Evolutionary conservation across 208 protist species (phyloP).

Genomic region (Leishmania guyanensis): DNA sequence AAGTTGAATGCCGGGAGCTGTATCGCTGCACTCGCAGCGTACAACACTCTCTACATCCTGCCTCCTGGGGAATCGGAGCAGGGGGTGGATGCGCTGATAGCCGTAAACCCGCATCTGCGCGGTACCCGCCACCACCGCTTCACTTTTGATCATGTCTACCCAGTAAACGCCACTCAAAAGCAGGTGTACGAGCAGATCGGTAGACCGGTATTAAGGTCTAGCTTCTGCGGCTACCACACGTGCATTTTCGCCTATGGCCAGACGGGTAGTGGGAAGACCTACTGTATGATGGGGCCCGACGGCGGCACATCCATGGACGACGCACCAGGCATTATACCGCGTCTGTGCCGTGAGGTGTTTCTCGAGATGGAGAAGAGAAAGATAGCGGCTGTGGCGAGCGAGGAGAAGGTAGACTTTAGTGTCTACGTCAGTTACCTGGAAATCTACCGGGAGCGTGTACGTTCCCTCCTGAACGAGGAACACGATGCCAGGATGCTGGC

Average conservation of each 20-base stretch:
- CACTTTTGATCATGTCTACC: constrained; percentile 82
- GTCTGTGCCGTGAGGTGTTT: constrained; percentile 80
- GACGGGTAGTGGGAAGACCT: constrained; percentile 90
- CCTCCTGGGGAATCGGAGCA: constrained; percentile 13
- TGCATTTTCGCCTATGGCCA: constrained; percentile 94
- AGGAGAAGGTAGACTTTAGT: constrained; percentile 51
- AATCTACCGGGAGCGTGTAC: constrained; percentile 91
- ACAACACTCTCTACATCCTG: constrained; percentile 55
- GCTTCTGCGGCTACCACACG: constrained; percentile 87
- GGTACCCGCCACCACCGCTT: constrained; percentile 46
- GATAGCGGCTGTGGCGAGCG: constrained; percentile 9
- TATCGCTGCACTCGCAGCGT: constrained; percentile 41
- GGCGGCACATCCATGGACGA: constrained; percentile 56
- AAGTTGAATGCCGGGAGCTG: constrained; percentile 28
- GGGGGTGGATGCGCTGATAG: constrained; percentile 12
- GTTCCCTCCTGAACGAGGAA: constrained; percentile 63
- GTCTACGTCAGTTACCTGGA: constrained; percentile 91
- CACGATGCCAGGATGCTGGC: constrained; percentile 10
- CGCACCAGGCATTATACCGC: constrained; percentile 83
- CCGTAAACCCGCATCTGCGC: constrained; percentile 13
- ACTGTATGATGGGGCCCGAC: constrained; percentile 88
- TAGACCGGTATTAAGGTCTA: constrained; percentile 78
- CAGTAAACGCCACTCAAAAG: constrained; percentile 57
- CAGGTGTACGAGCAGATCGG: constrained; percentile 91
- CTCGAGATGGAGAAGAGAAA: constrained; percentile 33